These are phyloP conservation scores for Kodamaea fungicola DNA, from an alignment of 1,139 yeast genomes.

Conservation along the genomic window DNA sequence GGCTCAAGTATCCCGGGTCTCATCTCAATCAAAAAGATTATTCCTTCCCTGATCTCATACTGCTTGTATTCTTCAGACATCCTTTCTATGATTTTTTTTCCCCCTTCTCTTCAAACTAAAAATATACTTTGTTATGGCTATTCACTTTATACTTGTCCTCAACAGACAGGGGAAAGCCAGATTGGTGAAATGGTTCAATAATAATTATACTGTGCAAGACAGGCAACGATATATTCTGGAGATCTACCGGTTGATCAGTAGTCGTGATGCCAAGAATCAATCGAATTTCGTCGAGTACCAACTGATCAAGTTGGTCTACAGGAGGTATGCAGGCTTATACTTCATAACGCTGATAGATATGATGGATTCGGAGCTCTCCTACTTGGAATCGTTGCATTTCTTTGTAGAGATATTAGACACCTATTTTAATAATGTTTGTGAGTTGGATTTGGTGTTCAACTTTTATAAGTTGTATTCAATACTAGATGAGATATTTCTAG, in stretches of 20 bases:
- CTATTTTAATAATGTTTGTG: conserved; percentile 90
- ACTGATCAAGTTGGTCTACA: conserved; percentile 70
- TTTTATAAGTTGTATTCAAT: conserved; percentile 70
- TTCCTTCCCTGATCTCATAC: conserved; percentile 60
- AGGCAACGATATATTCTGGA: conserved; percentile 58
- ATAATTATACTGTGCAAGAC: conserved; percentile 36
- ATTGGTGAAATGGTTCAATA: conserved; percentile 73
- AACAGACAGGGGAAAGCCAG: conserved; percentile 94
- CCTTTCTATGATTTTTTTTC: no score
- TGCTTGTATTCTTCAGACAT: conserved; percentile 19
- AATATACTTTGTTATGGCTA: conserved; percentile 52
- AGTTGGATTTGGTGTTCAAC: conserved; percentile 81
- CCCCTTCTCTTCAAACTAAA: not conserved
- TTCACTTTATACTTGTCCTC: conserved; percentile 75
- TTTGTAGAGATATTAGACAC: conserved; percentile 86
- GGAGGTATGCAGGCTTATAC: conserved; percentile 89
- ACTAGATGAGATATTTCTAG: conserved; percentile 71
- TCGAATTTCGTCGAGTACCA: conserved; percentile 78
- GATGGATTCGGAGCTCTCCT: conserved; percentile 74
- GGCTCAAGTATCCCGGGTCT: conserved; percentile 47
- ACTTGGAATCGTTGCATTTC: conserved; percentile 80
- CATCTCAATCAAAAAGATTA: conserved; percentile 58
- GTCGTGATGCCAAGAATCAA: conserved; percentile 82
- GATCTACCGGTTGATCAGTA: conserved; percentile 76
- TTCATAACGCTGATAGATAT: conserved; percentile 78